Evolutionary conservation across 768 basidiomycete genomes (phyloP).

Genomic region (Agrocybe pediades): DNA sequence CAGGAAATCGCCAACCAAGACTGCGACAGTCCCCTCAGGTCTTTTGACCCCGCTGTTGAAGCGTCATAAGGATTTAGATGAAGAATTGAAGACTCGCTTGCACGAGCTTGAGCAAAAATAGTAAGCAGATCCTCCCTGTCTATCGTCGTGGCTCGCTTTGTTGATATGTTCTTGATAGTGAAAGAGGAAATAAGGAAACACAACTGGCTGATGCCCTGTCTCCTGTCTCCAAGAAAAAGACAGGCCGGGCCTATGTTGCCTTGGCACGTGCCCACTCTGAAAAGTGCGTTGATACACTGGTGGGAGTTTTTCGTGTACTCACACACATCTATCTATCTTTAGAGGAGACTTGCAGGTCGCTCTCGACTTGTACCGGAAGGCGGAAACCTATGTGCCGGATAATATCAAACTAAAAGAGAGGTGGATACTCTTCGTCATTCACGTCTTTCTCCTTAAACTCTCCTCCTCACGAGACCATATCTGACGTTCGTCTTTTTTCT

Average conservation of each 20-base stretch:
- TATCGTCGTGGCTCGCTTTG: slow-evolving; percentile 4
- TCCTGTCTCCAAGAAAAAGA: slow-evolving; percentile 78
- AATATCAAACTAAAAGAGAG: slow-evolving; percentile 86
- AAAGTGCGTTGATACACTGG: slow-evolving; percentile 50
- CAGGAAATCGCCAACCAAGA: slow-evolving; percentile 36
- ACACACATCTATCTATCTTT: slow-evolving; percentile 1
- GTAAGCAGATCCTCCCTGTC: slow-evolving; percentile 42
- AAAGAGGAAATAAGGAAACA: slow-evolving; percentile 60
- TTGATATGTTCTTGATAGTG: slow-evolving; percentile 38
- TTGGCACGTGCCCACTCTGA: slow-evolving; percentile 81
- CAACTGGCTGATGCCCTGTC: slow-evolving; percentile 66
- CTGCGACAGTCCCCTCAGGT: slow-evolving; percentile 43
- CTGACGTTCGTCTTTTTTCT: slow-evolving; percentile 43
- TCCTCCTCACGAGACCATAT: slow-evolving; percentile 34
- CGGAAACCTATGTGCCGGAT: slow-evolving; percentile 82
- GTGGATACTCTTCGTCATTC: slow-evolving; percentile 75
- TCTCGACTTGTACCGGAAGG: slow-evolving; percentile 80
- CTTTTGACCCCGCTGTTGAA: slow-evolving; percentile 64
- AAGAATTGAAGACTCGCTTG: slow-evolving; percentile 63
- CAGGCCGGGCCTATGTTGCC: slow-evolving; percentile 81
- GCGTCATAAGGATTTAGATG: slow-evolving; percentile 68
- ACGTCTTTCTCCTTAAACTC: slow-evolving; percentile 63
- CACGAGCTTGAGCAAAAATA: slow-evolving; percentile 73
- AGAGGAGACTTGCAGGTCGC: slow-evolving; percentile 84
- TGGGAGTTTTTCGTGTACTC: slow-evolving; percentile 3